A percentile compares a stretch with the other conserved stretches of the same genome.
Evolutionary conservation across 495 filamentous ascomycete genomes (phyloP).

Genomic region (Hypoxylon fuscum): DNA sequence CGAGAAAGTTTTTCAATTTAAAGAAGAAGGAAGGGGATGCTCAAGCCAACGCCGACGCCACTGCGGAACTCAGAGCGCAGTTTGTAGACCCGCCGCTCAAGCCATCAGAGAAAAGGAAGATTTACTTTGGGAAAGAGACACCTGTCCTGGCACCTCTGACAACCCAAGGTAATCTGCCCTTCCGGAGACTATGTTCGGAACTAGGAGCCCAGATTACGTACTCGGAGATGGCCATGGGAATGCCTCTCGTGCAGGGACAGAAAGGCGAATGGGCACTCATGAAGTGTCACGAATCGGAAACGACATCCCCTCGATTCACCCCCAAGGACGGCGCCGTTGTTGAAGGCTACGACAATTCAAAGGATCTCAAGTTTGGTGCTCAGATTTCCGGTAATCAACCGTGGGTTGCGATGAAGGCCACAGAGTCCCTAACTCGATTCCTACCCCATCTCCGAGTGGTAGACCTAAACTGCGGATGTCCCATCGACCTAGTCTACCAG

Average conservation of each 20-base stretch:
- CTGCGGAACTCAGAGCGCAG: constrained; percentile 75
- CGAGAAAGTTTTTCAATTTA: constrained; percentile 61
- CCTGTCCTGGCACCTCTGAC: constrained; percentile 86
- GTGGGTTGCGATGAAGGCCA: constrained; percentile 84
- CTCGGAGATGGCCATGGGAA: constrained; percentile 96
- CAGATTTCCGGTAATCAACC: constrained; percentile 92
- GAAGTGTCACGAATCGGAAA: constrained; percentile 86
- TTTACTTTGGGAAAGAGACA: constrained; percentile 94
- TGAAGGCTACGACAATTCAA: constrained; percentile 78
- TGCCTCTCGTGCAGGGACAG: constrained; percentile 88
- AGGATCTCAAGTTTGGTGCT: constrained; percentile 86
- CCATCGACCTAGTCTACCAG: constrained; percentile 90
- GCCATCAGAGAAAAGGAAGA: constrained; percentile 88
- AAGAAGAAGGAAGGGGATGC: constrained; percentile 55
- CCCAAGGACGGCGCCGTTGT: constrained; percentile 60
- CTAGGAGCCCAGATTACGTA: constrained; percentile 94
- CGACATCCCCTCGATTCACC: constrained; percentile 67
- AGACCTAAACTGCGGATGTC: constrained; percentile 96
- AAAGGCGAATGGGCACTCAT: constrained; percentile 95
- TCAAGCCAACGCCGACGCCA: constrained; percentile 43
- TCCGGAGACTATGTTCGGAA: constrained; percentile 88
- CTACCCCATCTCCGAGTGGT: constrained; percentile 86
- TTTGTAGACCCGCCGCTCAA: constrained; percentile 86
- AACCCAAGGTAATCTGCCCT: constrained; percentile 97
- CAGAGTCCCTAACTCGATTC: constrained; percentile 78